A percentile compares a stretch with the other conserved stretches of the same genome.
phyloP scores from a whole-genome alignment of 106 monocot species.

The Xerophyta viscosa region DNA sequence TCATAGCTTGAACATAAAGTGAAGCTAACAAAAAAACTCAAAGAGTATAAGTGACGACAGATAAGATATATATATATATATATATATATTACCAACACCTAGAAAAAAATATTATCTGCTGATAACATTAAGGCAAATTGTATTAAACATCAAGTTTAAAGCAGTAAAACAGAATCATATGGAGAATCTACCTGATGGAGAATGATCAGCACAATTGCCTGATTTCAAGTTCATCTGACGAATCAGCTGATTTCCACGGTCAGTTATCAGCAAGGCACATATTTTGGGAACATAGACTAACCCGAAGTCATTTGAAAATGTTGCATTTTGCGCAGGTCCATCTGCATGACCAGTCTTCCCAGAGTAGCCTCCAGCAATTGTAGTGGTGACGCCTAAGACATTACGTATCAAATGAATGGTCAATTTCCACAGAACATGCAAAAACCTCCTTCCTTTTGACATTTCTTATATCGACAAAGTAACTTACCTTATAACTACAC shows the following conservation, averaged over 20 bases:
- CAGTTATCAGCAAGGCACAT: slow-evolving; percentile 43
- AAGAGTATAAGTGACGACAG: no score
- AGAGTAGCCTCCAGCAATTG: slow-evolving; percentile 45
- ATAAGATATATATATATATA: no score
- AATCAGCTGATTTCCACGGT: slow-evolving; percentile 35
- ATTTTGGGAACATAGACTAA: slow-evolving; percentile 32
- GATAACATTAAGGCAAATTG: no score
- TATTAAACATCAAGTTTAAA: neutral
- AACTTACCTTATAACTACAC: no score
- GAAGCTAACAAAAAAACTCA: no score
- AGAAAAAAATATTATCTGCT: no score
- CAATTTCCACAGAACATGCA: neutral
- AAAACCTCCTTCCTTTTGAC: neutral
- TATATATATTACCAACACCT: no score
- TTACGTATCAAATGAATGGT: neutral
- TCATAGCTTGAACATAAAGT: no score
- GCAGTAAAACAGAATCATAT: no score
- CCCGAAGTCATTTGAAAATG: slow-evolving; percentile 44
- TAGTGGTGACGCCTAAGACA: slow-evolving; percentile 40
- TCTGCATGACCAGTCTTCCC: slow-evolving; percentile 27
- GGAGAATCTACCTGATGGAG: slow-evolving; percentile 12
- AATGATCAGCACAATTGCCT: slow-evolving; percentile 26
- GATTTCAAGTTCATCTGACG: slow-evolving; percentile 38
- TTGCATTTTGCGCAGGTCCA: slow-evolving; percentile 54
- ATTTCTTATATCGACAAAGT: neutral